phyloP scores from a whole-genome alignment of 2,329 filamentous ascomycete species.

The Pseudogymnoascus sp. region DNA sequence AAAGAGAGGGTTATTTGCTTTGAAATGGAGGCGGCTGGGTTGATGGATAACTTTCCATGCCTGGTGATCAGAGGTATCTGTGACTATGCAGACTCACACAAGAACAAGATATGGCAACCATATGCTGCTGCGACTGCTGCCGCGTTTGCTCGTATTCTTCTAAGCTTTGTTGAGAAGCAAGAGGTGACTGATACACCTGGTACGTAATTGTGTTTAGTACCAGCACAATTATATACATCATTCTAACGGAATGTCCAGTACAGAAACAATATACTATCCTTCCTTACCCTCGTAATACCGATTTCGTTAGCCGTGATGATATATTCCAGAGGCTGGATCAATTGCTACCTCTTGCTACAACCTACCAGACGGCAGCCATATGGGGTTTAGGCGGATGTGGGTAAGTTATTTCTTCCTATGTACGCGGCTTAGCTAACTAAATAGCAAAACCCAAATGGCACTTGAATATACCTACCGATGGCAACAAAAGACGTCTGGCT shows the following conservation, averaged over 20 bases:
- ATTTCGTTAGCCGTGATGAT: conserved; percentile 10
- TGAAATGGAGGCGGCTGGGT: conserved; percentile 8
- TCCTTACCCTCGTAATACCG: conserved; percentile 14
- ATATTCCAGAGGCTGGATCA: conserved; percentile 13
- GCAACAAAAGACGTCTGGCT: conserved; percentile 21
- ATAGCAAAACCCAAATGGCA: conserved; percentile 33
- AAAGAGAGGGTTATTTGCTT: conserved; percentile 12
- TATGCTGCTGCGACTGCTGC: conserved; percentile 15
- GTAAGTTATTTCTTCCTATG: conserved; percentile 8
- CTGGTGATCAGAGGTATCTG: conserved; percentile 16
- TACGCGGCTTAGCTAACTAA: not conserved
- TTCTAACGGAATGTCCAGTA: not conserved
- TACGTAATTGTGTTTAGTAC: not conserved
- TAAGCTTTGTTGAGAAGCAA: conserved; percentile 10
- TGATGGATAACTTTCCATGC: conserved; percentile 16
- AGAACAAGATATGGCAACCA: conserved; percentile 16
- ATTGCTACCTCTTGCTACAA: conserved; percentile 8
- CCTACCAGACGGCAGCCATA: conserved; percentile 10
- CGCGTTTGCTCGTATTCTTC: conserved; percentile 11
- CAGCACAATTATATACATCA: not conserved
- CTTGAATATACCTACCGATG: conserved; percentile 29
- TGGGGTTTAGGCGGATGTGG: conserved; percentile 17
- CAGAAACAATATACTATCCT: conserved; percentile 11
- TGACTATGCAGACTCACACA: conserved; percentile 17
- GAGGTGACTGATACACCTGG: conserved; percentile 11